Conservation (phyloP, 78 protist genomes). For the Pigoraptor vietnamica region DNA sequence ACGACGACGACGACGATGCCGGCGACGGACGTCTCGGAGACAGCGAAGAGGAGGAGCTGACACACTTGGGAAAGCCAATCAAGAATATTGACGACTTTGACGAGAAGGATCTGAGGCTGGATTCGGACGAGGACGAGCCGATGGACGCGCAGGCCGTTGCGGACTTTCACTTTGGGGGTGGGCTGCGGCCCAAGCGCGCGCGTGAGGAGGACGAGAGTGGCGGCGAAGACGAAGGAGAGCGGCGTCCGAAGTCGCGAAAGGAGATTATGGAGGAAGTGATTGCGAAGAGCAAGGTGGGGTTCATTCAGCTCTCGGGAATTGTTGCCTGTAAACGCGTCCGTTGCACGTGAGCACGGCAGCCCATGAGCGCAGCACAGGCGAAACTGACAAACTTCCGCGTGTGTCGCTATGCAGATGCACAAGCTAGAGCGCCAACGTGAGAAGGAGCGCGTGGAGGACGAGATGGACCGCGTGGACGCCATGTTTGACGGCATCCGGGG, state of each 20-base stretch:
- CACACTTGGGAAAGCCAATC: conserved; percentile 11
- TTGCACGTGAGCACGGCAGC: too few species aligned
- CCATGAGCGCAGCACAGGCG: too few species aligned
- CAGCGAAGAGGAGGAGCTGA: conserved; percentile 11
- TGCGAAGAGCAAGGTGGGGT: conserved; percentile 16
- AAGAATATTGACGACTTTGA: conserved; percentile 29
- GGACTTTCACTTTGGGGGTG: conserved; percentile 31
- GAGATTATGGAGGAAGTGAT: conserved; percentile 41
- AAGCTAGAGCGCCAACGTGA: conserved; percentile 19
- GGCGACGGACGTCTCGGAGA: background rate
- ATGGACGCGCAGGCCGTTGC: background rate
- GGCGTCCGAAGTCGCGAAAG: background rate
- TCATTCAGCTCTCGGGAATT: too few species aligned
- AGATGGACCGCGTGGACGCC: background rate
- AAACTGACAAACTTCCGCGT: too few species aligned
- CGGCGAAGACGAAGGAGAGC: conserved; percentile 3
- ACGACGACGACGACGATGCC: background rate
- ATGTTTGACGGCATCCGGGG: conserved; percentile 5
- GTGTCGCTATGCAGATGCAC: too few species aligned
- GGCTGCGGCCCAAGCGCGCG: background rate
- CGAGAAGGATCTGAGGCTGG: conserved; percentile 4
- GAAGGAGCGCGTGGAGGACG: background rate
- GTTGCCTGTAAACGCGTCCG: too few species aligned
- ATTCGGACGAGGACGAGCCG: background rate
- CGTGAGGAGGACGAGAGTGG: background rate